Percentiles rank a stretch among this genome's conserved stretches.
These are phyloP conservation scores for Teratosphaeria pseudoeucalypti DNA, from an alignment of 2,329 filamentous ascomycete species.

Conservation along the genomic window DNA sequence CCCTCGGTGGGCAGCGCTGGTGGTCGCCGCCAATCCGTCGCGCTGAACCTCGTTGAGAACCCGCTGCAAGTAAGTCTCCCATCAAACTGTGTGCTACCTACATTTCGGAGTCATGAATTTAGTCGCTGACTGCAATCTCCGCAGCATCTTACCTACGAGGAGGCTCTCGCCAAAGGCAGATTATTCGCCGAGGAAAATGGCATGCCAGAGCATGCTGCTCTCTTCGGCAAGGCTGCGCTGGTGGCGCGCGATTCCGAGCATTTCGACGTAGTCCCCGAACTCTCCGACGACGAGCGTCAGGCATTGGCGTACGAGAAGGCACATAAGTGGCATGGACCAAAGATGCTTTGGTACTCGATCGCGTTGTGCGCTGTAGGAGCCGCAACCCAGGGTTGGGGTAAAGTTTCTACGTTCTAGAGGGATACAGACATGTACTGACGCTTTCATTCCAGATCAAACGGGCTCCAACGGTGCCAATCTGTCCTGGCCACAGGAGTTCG, in stretches of 20 bases:
- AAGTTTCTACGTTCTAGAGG: constrained; percentile 18
- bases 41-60: constrained; percentile 39
- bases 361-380: constrained; percentile 7
- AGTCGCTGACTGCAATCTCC: constrained; percentile 6
- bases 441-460: constrained; percentile 14
- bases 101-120: neutral
- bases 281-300: constrained; percentile 35
- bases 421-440: neutral
- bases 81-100: neutral
- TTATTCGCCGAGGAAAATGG: constrained; percentile 23
- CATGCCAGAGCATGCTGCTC: constrained; percentile 28
- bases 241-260: constrained; percentile 41
- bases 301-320: constrained; percentile 35
- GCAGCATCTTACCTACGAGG: constrained; percentile 24
- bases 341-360: constrained; percentile 38
- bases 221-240: constrained; percentile 39
- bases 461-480: constrained; percentile 25
- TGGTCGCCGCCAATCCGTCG: constrained; percentile 30
- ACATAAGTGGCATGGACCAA: constrained; percentile 42
- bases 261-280: constrained; percentile 39
- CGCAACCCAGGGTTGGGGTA: constrained; percentile 39
- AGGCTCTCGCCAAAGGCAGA: constrained; percentile 25
- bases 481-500: constrained; percentile 22
- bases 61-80: constrained; percentile 31
- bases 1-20: neutral